phyloP scores from a whole-genome alignment of 2,329 filamentous ascomycete species.

The Stachybotrys chlorohalonatus region DNA sequence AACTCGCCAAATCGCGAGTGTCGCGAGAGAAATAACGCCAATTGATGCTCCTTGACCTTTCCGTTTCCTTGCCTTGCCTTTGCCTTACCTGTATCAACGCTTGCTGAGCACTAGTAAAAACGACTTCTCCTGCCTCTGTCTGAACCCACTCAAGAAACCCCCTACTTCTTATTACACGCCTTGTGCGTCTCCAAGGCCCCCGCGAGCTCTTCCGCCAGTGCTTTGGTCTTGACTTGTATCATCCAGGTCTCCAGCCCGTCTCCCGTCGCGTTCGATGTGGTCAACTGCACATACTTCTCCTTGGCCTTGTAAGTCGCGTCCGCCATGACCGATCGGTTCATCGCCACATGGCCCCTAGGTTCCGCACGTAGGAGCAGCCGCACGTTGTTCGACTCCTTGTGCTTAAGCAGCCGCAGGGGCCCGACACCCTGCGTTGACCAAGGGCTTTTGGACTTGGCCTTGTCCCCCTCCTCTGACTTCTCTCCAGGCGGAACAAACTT shows the following conservation, averaged over 20 bases:
- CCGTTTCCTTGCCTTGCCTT: slow-evolving; percentile 6
- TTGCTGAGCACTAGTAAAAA: slow-evolving; percentile 11
- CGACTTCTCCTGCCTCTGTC: background rate
- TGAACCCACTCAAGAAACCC: background rate
- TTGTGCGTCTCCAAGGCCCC: slow-evolving; percentile 44
- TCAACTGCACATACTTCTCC: slow-evolving; percentile 51
- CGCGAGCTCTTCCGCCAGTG: slow-evolving; percentile 45
- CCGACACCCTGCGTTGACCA: slow-evolving; percentile 68
- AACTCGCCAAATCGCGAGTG: background rate
- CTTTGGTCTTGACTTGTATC: slow-evolving; percentile 59
- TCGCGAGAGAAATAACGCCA: background rate
- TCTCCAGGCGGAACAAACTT: slow-evolving; percentile 46
- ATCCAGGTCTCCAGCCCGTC: slow-evolving; percentile 60
- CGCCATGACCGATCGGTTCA: slow-evolving; percentile 60
- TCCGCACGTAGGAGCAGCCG: slow-evolving; percentile 67
- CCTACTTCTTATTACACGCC: slow-evolving; percentile 43
- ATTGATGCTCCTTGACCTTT: background rate
- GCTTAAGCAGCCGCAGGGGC: slow-evolving; percentile 60
- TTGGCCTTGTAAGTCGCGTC: slow-evolving; percentile 53
- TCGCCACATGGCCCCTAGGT: slow-evolving; percentile 61
- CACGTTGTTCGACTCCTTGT: slow-evolving; percentile 58
- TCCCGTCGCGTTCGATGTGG: slow-evolving; percentile 47
- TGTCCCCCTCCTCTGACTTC: slow-evolving; percentile 32
- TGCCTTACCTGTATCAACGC: slow-evolving; percentile 16
- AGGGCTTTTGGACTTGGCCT: slow-evolving; percentile 39